Evolutionary conservation across 192 early-diverging fungal genomes (phyloP).

Genomic region (Entomortierella parvispora): DNA sequence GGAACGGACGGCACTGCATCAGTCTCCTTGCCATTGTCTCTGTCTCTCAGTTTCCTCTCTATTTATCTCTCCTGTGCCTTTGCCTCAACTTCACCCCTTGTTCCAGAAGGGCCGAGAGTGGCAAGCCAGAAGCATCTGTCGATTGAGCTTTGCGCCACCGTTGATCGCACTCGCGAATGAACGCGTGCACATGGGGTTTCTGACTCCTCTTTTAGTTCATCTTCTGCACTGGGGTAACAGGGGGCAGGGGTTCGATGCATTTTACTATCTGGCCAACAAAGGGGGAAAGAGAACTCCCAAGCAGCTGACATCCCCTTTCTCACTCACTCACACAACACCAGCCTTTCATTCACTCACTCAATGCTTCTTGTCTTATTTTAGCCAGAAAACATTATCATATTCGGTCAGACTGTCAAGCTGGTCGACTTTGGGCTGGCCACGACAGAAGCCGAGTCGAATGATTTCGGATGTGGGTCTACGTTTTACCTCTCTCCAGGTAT

Average conservation of each 20-base stretch:
- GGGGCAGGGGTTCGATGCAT: too few relatives aligned
- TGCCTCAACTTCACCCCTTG: neutral
- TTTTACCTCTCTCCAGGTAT: constrained; percentile 70
- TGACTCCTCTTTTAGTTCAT: too few relatives aligned
- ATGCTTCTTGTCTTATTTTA: constrained; percentile 18
- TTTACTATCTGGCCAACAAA: too few relatives aligned
- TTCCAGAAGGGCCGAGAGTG: too few relatives aligned
- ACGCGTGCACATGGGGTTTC: too few relatives aligned
- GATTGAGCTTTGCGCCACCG: neutral
- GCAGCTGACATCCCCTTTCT: too few relatives aligned
- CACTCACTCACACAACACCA: neutral
- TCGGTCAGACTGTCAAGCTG: constrained; percentile 81
- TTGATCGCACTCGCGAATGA: neutral
- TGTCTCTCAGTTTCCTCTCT: neutral
- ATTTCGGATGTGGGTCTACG: constrained; percentile 71
- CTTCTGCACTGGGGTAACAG: too few relatives aligned
- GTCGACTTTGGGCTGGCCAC: constrained; percentile 96
- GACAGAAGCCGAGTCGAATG: constrained; percentile 69
- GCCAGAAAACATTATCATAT: constrained; percentile 83
- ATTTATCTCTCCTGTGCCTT: neutral
- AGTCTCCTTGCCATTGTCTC: too few relatives aligned
- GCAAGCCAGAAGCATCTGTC: too few relatives aligned
- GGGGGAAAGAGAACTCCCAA: neutral
- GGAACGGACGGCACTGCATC: too few relatives aligned
- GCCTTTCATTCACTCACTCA: neutral